These are phyloP conservation scores for Elsinoe fawcettii DNA, from an alignment of 2,329 filamentous ascomycete species.

Conservation along the genomic window DNA sequence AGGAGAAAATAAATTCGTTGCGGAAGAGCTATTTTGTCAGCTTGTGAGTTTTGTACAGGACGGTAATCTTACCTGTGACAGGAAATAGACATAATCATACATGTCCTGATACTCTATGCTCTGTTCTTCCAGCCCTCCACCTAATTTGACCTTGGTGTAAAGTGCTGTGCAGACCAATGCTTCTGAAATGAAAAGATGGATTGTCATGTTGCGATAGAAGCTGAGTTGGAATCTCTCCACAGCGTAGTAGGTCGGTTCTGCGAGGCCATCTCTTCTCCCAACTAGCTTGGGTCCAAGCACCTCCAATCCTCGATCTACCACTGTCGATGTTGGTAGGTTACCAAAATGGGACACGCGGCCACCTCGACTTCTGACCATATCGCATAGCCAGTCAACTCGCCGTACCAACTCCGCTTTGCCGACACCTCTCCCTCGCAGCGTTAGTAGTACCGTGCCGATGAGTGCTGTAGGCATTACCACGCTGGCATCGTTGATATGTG, in stretches of 20 bases:
- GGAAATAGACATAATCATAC: conserved; percentile 71
- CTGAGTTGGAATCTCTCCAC: conserved; percentile 92
- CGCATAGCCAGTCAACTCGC: conserved; percentile 82
- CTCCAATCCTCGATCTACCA: conserved; percentile 83
- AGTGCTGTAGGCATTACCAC: conserved; percentile 97
- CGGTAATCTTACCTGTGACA: conserved; percentile 53
- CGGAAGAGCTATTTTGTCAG: conserved; percentile 62
- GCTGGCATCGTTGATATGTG: conserved; percentile 90
- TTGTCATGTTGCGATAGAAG: conserved; percentile 99
- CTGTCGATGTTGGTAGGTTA: conserved; percentile 65
- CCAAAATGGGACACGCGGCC: conserved; percentile 92
- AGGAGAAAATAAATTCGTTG: conserved; percentile 93
- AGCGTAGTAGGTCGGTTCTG: conserved; percentile 88
- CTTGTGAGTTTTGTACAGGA: neutral
- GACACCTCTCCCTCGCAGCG: conserved; percentile 82
- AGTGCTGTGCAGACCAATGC: conserved; percentile 82
- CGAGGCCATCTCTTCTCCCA: conserved; percentile 66
- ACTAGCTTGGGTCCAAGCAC: conserved; percentile 87
- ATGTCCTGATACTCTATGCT: conserved; percentile 69
- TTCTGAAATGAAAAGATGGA: conserved; percentile 93
- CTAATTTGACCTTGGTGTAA: conserved; percentile 84
- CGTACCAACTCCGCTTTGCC: conserved; percentile 78
- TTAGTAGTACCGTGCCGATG: conserved; percentile 87
- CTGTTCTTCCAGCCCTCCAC: conserved; percentile 75
- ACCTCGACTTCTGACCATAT: conserved; percentile 73